A percentile compares a stretch with the other conserved stretches of the same genome.
These are phyloP conservation scores for Saturnispora diversa DNA, from an alignment of 805 yeast genomes.

Conservation along the genomic window DNA sequence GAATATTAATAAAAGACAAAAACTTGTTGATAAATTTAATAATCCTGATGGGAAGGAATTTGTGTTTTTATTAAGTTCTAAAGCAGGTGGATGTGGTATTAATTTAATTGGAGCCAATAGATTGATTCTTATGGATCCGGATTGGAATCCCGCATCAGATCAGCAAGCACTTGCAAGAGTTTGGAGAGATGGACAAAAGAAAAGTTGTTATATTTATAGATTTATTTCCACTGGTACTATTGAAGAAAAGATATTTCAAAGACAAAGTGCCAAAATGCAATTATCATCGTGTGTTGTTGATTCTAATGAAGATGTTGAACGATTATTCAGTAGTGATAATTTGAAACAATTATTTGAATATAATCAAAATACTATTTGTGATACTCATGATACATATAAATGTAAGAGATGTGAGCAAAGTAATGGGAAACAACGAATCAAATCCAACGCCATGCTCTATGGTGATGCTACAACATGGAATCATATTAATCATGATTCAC, in stretches of 20 bases:
- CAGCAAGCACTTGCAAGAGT: slow-evolving; percentile 97
- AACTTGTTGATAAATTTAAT: slow-evolving; percentile 79
- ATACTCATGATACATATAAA: slow-evolving; percentile 86
- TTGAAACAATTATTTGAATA: slow-evolving; percentile 68
- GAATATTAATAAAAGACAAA: slow-evolving; percentile 87
- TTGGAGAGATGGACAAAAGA: slow-evolving; percentile 98
- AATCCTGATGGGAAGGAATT: slow-evolving; percentile 85
- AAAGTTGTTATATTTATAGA: slow-evolving; percentile 90
- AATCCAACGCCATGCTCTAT: slow-evolving; percentile 82
- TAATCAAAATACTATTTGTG: slow-evolving; percentile 61
- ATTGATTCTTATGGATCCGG: slow-evolving; percentile 76
- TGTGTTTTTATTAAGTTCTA: slow-evolving; percentile 80
- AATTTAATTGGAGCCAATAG: slow-evolving; percentile 95
- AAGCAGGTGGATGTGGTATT: slow-evolving; percentile 99
- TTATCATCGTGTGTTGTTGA: slow-evolving; percentile 95
- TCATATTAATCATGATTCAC: slow-evolving; percentile 60
- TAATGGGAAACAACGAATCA: slow-evolving; percentile 49
- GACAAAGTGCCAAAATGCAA: slow-evolving; percentile 91
- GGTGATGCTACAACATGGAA: slow-evolving; percentile 99
- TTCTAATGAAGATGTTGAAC: slow-evolving; percentile 89
- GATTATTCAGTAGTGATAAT: slow-evolving; percentile 79
- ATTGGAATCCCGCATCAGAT: slow-evolving; percentile 98
- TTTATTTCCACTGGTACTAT: slow-evolving; percentile 92
- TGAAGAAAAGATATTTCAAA: slow-evolving; percentile 91
- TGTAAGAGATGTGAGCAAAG: slow-evolving; percentile 65